Percentiles rank a stretch among this genome's conserved stretches.
phyloP scores from a whole-genome alignment of 2,329 filamentous ascomycete genomes.

The Fusarium papillatum region DNA sequence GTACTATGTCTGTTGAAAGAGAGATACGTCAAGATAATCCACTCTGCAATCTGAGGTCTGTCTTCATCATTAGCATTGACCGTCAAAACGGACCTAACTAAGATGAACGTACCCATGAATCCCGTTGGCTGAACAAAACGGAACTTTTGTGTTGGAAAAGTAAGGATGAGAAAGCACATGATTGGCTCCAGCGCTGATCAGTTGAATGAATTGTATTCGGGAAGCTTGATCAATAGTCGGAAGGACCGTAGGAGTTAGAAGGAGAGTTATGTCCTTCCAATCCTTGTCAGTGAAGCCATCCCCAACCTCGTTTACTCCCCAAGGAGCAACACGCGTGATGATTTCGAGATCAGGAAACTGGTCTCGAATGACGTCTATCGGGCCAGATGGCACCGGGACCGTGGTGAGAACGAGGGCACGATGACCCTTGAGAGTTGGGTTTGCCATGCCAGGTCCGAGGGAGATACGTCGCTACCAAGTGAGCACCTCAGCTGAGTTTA shows the following conservation, averaged over 20 bases:
- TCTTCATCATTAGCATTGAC: background rate
- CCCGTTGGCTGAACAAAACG: background rate
- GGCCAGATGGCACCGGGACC: background rate
- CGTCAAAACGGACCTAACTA: accelerated
- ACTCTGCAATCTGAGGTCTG: background rate
- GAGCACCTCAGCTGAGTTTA: background rate
- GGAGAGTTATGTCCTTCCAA: background rate
- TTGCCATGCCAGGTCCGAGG: background rate
- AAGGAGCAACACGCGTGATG: background rate
- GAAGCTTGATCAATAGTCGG: background rate
- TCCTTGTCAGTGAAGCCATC: background rate
- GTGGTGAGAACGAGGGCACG: background rate
- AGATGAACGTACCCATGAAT: background rate
- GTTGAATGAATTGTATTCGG: background rate
- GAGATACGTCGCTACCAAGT: background rate
- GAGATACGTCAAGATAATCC: background rate
- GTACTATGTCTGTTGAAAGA: background rate
- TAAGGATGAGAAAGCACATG: background rate
- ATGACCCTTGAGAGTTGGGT: background rate
- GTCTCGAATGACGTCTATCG: background rate
- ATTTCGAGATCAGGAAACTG: background rate
- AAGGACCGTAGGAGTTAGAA: background rate
- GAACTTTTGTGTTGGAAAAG: background rate
- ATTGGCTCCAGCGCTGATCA: background rate
- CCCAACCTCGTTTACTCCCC: background rate